Evolutionary conservation across 2,329 filamentous ascomycete species (phyloP), one percentile per base, ranked within the genome.

Genomic region (Thielaviopsis ethacetica): DNA sequence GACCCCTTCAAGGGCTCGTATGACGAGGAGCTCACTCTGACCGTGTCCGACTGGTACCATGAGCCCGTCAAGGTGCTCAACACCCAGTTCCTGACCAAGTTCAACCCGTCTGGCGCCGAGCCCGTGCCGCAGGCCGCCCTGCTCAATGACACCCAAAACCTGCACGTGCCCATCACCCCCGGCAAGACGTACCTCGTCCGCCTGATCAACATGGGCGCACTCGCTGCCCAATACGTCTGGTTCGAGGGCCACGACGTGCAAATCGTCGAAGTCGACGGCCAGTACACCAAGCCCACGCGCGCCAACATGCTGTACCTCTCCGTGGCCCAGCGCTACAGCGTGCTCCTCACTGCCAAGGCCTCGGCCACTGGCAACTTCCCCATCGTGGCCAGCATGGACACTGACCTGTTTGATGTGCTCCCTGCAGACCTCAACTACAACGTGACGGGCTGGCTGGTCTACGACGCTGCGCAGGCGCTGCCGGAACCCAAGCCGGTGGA

Each of bases 151-250:
- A 82, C 80, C 0, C 76, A 78, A 60, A 78, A 84, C 59, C 69
- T 82, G 2, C 77, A 72, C 2, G 70, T 89, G 44, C 64, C 74
- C 0, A 78, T 90, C 2, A 64, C 83, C 63, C 81, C 86, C 0
- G 78, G 79, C 2, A 87, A 81, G 65, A 91, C 83, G 0, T 91
- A 91, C 61, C 72, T 88, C 9, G 76, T 91, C 64, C 83, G 83
- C 51, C 73, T 90, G 61, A 74, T 88, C 64, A 89, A 88, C 64
- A 79, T 88, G 21, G 85, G 82, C 15, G 86, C 85, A 17, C 90
- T 88, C 70, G 79, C 81, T 1, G 78, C 76, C 2, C 80, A 84
- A 65, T 83, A 84, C 63, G 66, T 85, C 53, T 85, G 81, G 81
- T 79, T 85, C 58, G 82, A 85, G 66, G 80, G 76, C 19, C 81